Evolutionary conservation across 768 basidiomycete species (phyloP).

Genomic region (Kwoniella dejecticola): DNA sequence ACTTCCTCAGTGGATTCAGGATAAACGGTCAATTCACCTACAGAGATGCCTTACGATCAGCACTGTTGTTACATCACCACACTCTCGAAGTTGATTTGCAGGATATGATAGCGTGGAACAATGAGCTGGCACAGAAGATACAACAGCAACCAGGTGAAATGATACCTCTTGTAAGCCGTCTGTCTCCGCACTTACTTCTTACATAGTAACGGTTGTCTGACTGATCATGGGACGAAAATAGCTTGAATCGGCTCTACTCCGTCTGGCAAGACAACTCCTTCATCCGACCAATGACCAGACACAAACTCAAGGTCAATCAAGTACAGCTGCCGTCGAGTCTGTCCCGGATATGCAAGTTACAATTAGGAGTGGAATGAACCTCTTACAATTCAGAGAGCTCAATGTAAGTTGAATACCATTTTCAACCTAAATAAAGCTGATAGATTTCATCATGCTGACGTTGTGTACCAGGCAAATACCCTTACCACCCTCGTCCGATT

Average conservation of each 20-base stretch:
- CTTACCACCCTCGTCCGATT: slow-evolving; percentile 95
- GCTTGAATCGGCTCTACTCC: slow-evolving; percentile 90
- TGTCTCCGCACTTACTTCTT: not conserved
- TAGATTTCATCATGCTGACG: not conserved
- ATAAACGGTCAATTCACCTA: slow-evolving; percentile 90
- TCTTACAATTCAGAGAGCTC: slow-evolving; percentile 90
- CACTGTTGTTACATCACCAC: slow-evolving; percentile 83
- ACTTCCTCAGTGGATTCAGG: slow-evolving; percentile 85
- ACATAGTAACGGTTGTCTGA: not conserved
- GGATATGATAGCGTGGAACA: slow-evolving; percentile 72
- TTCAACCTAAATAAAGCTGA: no score
- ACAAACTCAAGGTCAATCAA: slow-evolving; percentile 52
- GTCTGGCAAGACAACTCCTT: slow-evolving; percentile 77
- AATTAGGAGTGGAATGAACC: slow-evolving; percentile 83
- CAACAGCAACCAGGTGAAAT: slow-evolving; percentile 88
- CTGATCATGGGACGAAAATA: slow-evolving; percentile 53
- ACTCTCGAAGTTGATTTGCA: slow-evolving; percentile 82
- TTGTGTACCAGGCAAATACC: slow-evolving; percentile 64
- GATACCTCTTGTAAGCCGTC: slow-evolving; percentile 71
- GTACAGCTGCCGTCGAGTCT: slow-evolving; percentile 48
- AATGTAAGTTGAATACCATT: slow-evolving; percentile 60
- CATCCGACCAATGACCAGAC: slow-evolving; percentile 68
- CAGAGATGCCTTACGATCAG: slow-evolving; percentile 84
- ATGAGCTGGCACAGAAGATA: slow-evolving; percentile 86
- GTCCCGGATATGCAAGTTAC: slow-evolving; percentile 82